Evolutionary conservation across 148 eudicot genomes (phyloP).

Genomic region (Cornus kousa): DNA sequence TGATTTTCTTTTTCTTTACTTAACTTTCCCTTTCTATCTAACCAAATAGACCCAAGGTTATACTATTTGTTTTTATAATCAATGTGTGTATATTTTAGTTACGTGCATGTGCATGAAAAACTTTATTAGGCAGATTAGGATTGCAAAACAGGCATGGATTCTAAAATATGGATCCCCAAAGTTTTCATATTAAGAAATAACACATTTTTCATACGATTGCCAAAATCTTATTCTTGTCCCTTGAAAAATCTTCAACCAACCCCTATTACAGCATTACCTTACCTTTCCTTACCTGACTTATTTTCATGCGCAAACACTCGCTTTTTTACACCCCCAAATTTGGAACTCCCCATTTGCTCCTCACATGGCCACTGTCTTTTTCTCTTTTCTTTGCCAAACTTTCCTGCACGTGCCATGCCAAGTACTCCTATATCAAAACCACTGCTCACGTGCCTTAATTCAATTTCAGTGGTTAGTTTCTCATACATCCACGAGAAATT

Average conservation of each 20-base stretch:
- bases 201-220: neutral
- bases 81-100: too few species aligned
- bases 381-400: too few species aligned
- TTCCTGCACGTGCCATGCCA: neutral
- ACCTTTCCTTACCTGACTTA: too few species aligned
- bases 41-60: too few species aligned
- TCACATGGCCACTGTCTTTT: neutral
- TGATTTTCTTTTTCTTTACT: too few species aligned
- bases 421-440: neutral
- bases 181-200: neutral
- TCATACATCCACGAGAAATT: neutral
- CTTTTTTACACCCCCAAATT: neutral
- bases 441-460: neutral
- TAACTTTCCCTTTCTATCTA: too few species aligned
- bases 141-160: neutral
- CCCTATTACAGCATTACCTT: neutral
- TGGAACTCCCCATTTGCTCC: neutral
- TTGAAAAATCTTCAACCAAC: too few species aligned
- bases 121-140: neutral
- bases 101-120: too few species aligned
- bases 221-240: neutral
- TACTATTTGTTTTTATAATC: too few species aligned
- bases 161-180: neutral
- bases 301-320: neutral
- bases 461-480: neutral